Conservation (phyloP, 768 basidiomycete genomes). For the Hygrocybe punicea region DNA sequence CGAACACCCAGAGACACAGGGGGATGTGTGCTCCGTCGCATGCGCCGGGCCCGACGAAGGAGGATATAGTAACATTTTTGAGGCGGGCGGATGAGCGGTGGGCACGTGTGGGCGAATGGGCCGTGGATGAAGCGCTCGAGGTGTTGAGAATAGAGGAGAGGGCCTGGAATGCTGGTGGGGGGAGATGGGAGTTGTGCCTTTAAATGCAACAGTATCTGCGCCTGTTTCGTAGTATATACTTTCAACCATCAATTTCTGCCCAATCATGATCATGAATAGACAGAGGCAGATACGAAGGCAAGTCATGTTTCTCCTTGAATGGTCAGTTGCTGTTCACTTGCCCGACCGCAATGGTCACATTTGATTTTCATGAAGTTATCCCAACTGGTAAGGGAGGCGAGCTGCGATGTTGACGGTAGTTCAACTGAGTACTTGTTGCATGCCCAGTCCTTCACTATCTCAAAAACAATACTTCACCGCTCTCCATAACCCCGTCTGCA, state of each 20-base stretch:
- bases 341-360: no score
- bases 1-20: background rate
- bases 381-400: no score
- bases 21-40: conserved; percentile 14
- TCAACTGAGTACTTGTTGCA: no score
- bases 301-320: no score
- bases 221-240: no score
- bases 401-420: no score
- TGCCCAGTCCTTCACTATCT: no score
- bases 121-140: conserved; percentile 57
- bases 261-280: no score
- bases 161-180: conserved; percentile 37
- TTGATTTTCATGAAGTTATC: no score
- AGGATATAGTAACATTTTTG: conserved; percentile 47
- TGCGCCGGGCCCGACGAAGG: conserved; percentile 31
- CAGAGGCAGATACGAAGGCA: no score
- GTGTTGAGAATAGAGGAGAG: conserved; percentile 40
- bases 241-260: no score
- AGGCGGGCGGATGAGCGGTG: conserved; percentile 56
- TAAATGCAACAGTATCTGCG: background rate
- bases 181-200: conserved; percentile 38
- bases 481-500: conserved; percentile 1
- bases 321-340: no score
- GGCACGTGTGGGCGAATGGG: conserved; percentile 62
- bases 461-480: background rate